phyloP scores from a whole-genome alignment of 805 yeast genomes.

The Suhomyces sp. region DNA sequence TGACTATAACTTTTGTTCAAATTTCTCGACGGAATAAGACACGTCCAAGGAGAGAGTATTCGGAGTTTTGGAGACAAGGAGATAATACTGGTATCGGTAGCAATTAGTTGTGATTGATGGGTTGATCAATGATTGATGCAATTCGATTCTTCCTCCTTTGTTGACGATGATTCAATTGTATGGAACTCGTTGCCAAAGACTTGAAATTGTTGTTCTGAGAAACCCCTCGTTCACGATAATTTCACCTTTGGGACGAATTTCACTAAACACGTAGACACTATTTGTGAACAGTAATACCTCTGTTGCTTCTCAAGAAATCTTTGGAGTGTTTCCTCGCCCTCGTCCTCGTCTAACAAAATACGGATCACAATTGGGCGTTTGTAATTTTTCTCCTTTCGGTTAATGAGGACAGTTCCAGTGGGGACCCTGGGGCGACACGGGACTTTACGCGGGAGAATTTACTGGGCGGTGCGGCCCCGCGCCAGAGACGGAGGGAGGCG shows the following conservation, averaged over 20 bases:
- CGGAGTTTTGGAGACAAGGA: background rate
- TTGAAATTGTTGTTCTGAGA: background rate
- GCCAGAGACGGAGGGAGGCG: background rate
- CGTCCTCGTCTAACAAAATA: slow-evolving; percentile 4
- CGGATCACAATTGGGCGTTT: slow-evolving; percentile 7
- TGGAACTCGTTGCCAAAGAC: background rate
- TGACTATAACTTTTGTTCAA: background rate
- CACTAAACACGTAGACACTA: background rate
- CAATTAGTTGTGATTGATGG: background rate
- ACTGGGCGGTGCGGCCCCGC: background rate
- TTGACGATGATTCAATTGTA: background rate
- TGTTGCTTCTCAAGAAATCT: background rate
- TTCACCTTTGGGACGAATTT: background rate
- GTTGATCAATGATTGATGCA: background rate
- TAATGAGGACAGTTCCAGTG: slow-evolving; percentile 2
- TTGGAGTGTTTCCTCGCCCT: background rate
- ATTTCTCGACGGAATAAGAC: background rate
- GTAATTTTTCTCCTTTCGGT: slow-evolving; percentile 5
- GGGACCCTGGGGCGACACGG: background rate
- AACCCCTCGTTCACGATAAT: background rate
- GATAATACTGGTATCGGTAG: background rate
- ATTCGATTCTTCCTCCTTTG: background rate
- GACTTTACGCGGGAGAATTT: background rate
- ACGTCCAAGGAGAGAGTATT: background rate
- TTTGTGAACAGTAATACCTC: background rate